Evolutionary conservation across 2,329 filamentous ascomycete genomes (phyloP).

Genomic region (Pseudohalonectria lignicola): DNA sequence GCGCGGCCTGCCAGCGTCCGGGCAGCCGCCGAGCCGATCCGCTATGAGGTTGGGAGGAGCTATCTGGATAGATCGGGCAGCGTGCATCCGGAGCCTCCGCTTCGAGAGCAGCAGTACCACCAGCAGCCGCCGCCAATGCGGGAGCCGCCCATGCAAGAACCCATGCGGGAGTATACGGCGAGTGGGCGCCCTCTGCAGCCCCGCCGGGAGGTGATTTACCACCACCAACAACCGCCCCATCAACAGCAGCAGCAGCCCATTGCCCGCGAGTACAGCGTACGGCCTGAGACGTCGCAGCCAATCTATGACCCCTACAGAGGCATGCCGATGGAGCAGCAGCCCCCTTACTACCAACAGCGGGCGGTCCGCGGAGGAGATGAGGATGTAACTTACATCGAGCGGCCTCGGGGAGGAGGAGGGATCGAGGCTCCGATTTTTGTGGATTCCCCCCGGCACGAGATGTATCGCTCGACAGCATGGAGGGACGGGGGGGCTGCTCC

Average conservation of each 20-base stretch:
- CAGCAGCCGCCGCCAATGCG: too few species aligned
- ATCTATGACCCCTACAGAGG: slow-evolving; percentile 27
- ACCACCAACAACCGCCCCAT: too few species aligned
- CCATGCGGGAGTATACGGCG: slow-evolving; percentile 36
- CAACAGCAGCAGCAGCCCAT: too few species aligned
- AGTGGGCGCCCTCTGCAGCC: slow-evolving; percentile 26
- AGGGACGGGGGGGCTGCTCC: too few species aligned
- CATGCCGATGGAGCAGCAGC: slow-evolving; percentile 30
- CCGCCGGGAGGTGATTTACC: slow-evolving; percentile 21
- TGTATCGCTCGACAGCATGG: background rate
- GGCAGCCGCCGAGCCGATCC: slow-evolving; percentile 25
- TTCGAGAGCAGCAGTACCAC: background rate
- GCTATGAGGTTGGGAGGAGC: slow-evolving; percentile 12
- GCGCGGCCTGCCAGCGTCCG: slow-evolving; percentile 43
- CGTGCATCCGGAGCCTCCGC: slow-evolving; percentile 38
- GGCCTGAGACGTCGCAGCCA: slow-evolving; percentile 19
- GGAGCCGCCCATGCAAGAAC: too few species aligned
- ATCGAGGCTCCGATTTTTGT: too few species aligned
- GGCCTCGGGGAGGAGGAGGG: slow-evolving; percentile 16
- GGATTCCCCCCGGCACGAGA: background rate
- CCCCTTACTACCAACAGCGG: slow-evolving; percentile 28
- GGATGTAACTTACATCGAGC: slow-evolving; percentile 33
- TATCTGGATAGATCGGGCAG: slow-evolving; percentile 32
- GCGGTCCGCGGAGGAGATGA: slow-evolving; percentile 19
- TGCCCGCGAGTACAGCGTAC: slow-evolving; percentile 18